Conservation (phyloP, 164 flowering plant genomes). For the Houttuynia cordata region DNA sequence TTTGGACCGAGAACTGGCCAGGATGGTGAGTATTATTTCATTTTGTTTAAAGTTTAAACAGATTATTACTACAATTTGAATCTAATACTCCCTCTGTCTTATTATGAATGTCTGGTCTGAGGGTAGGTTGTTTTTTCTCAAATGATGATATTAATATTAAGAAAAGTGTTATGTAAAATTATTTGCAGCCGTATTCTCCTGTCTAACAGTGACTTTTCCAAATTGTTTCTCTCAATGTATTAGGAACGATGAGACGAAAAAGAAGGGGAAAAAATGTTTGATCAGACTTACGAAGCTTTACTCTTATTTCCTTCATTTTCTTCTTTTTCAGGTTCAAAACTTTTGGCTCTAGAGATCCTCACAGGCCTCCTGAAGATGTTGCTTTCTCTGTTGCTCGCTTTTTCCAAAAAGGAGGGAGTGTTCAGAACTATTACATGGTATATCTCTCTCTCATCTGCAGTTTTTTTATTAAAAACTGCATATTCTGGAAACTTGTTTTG, state of each 20-base stretch:
- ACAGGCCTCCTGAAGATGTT: slow-evolving; percentile 90
- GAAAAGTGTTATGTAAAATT: no score
- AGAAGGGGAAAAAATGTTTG: no score
- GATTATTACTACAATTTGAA: no score
- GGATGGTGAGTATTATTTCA: slow-evolving; percentile 64
- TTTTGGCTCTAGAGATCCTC: slow-evolving; percentile 82
- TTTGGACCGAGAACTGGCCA: slow-evolving; percentile 99
- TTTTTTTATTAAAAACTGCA: not conserved
- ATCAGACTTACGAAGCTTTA: not conserved
- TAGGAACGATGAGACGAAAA: not conserved
- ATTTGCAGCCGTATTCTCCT: no score
- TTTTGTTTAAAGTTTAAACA: not conserved
- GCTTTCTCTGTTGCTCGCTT: slow-evolving; percentile 94
- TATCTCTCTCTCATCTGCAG: not conserved
- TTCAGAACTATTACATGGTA: slow-evolving; percentile 95
- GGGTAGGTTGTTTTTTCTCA: no score
- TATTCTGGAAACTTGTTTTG: not conserved
- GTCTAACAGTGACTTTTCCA: no score
- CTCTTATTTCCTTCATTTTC: not conserved
- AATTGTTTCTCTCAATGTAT: not conserved
- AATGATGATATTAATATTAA: no score
- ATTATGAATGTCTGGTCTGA: no score
- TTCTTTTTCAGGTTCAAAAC: slow-evolving; percentile 68
- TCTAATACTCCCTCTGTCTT: no score
- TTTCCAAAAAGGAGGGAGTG: slow-evolving; percentile 91